These are phyloP conservation scores for Termitomyces sp. DNA, from an alignment of 768 basidiomycete species.

Conservation along the genomic window DNA sequence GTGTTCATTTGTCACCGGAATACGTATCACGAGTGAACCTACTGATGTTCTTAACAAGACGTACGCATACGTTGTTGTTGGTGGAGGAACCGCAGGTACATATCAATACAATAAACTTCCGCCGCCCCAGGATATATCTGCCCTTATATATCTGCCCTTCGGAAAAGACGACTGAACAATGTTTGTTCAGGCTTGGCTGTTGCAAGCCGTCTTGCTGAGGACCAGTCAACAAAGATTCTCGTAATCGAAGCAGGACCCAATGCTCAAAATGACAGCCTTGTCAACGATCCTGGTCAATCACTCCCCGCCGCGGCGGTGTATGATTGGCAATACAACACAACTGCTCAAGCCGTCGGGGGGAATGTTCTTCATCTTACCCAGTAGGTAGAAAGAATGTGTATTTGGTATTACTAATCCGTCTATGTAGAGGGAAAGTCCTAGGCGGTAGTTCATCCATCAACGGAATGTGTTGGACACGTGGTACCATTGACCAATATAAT, in stretches of 20 bases:
- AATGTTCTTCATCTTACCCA: conserved; percentile 4
- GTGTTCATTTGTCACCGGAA: background rate
- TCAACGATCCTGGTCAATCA: conserved; percentile 12
- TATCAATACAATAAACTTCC: background rate
- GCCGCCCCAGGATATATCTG: too few relatives aligned
- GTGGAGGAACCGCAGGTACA: conserved; percentile 12
- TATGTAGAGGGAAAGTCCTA: conserved; percentile 11
- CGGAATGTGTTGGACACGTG: conserved; percentile 16
- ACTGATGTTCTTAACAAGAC: conserved; percentile 6
- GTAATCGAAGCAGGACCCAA: conserved; percentile 13
- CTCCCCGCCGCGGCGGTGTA: background rate
- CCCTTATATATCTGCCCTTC: too few relatives aligned
- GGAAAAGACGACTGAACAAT: background rate
- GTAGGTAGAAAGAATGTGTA: background rate
- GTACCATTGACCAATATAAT: conserved; percentile 14
- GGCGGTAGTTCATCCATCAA: conserved; percentile 17
- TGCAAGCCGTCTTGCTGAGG: conserved; percentile 12
- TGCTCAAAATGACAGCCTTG: conserved; percentile 7
- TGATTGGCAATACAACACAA: conserved; percentile 12
- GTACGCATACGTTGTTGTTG: conserved; percentile 9
- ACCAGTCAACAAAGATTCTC: background rate
- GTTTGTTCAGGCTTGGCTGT: conserved; percentile 4
- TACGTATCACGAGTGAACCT: conserved; percentile 7
- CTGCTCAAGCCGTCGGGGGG: conserved; percentile 8
- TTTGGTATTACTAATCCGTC: background rate